Evolutionary conservation across 2,329 filamentous ascomycete species (phyloP).

Genomic region (Penicillium sp.): DNA sequence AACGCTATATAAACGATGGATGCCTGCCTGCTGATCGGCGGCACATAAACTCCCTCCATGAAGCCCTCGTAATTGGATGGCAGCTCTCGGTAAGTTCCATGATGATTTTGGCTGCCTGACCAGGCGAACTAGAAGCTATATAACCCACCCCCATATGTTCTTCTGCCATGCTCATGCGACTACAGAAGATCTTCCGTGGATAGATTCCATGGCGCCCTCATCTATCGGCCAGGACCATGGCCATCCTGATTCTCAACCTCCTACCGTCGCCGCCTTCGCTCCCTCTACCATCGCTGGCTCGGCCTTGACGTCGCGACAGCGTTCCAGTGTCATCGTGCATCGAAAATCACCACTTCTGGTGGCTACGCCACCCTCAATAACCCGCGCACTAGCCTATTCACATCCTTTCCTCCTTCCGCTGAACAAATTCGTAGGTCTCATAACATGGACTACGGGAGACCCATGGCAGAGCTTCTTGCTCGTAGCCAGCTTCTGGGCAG

Average conservation of each 20-base stretch:
- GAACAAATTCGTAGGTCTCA: constrained; percentile 77
- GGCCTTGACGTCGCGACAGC: constrained; percentile 69
- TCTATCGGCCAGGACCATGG: constrained; percentile 40
- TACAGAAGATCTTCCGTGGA: constrained; percentile 52
- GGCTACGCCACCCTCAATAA: constrained; percentile 92
- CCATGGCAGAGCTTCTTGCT: constrained; percentile 96
- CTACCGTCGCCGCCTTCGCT: constrained; percentile 88
- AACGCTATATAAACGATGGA: constrained; percentile 14
- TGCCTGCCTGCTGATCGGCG: constrained; percentile 25
- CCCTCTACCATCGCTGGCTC: constrained; percentile 73
- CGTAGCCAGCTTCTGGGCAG: constrained; percentile 80
- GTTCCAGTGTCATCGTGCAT: constrained; percentile 90
- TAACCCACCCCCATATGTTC: not conserved
- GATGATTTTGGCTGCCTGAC: constrained; percentile 2
- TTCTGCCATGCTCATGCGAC: constrained; percentile 23
- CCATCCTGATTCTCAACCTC: constrained; percentile 50
- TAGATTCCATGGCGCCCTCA: constrained; percentile 54
- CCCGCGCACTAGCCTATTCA: constrained; percentile 88
- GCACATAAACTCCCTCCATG: constrained; percentile 27
- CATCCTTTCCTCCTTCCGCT: constrained; percentile 90
- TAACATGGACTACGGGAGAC: constrained; percentile 93
- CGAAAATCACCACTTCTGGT: constrained; percentile 93
- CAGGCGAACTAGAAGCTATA: not conserved
- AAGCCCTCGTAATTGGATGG: constrained; percentile 47
- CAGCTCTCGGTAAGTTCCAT: constrained; percentile 47